Evolutionary conservation across 2,329 filamentous ascomycete species (phyloP).

Genomic region (Claviceps sorghi): DNA sequence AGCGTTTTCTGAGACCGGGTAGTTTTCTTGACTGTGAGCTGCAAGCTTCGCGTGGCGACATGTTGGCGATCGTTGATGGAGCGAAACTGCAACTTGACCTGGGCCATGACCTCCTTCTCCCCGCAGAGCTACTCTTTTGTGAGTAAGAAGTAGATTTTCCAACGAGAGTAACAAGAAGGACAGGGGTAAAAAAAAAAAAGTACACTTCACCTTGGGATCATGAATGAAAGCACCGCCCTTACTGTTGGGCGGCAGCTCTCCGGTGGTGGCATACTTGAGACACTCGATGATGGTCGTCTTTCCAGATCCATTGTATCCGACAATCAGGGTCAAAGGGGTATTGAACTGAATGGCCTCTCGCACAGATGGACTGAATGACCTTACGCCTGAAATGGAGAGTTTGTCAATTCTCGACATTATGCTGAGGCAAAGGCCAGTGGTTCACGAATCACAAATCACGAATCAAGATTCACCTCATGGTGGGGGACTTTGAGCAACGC

Average conservation of each 20-base stretch:
- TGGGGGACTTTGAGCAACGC: neutral
- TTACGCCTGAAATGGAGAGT: slow-evolving; percentile 66
- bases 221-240: slow-evolving; percentile 88
- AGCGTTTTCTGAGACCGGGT: slow-evolving; percentile 66
- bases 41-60: slow-evolving; percentile 70
- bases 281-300: slow-evolving; percentile 99
- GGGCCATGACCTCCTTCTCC: slow-evolving; percentile 78
- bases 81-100: slow-evolving; percentile 80
- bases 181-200: neutral
- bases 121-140: slow-evolving; percentile 44
- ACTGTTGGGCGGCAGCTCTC: slow-evolving; percentile 82
- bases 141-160: neutral
- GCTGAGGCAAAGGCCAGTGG: slow-evolving; percentile 1
- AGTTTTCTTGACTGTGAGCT: slow-evolving; percentile 75
- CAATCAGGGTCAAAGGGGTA: slow-evolving; percentile 84
- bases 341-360: slow-evolving; percentile 76
- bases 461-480: neutral
- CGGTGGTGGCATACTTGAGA: slow-evolving; percentile 94
- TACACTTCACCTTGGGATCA: slow-evolving; percentile 61
- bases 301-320: slow-evolving; percentile 92
- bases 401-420: slow-evolving; percentile 73
- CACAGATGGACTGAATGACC: slow-evolving; percentile 68
- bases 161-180: too few species aligned
- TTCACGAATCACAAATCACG: neutral
- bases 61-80: slow-evolving; percentile 65